Base-by-base conservation (phyloP, 148 eudicot species). In the Arctostaphylos glauca region DNA sequence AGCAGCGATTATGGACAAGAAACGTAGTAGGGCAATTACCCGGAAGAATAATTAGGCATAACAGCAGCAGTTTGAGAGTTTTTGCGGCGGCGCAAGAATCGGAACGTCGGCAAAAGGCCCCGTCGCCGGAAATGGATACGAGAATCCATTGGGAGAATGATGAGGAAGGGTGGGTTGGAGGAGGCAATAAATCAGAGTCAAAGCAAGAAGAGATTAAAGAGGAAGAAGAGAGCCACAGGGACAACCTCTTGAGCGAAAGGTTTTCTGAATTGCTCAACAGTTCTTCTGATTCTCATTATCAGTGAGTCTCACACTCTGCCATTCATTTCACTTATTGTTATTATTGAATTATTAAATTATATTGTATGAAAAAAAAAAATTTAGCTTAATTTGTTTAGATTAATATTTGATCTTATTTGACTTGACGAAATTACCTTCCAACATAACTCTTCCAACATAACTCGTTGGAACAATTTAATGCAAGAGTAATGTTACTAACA, bases 121-220 rank as follows among this genome's bases (percentile, higher is more conserved):
- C 15, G 15, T 3, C 90, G 46, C 91, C 93, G 6, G 97, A 89
- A 3, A 90, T 88, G 12, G 98, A 95, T 67, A 95, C 98, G 41
- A 89, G 97, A 78, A 93, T 95, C 81, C 98, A 95, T 38, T 95
- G 98, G 98, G 92, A 92, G 78, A 93, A 79, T 56, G 97, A 95
- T 16, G 93, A 93, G 62, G 97, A 95, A 70, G 97, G 98, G 0
- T 93, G 97, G 98, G 76, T 95, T 70, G 95, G 95, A 56, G 97
- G 94, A 56, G 82, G 83, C 5, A 81, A n/a, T 52, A 25, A 64
- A 15, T 73, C 55, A 59, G 56, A 18, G 5, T 31, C 21, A 50
- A 54, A 81, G 5, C 78, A 82, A 74, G 86, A 85, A 47, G 85
- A 84, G 60, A 71, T 82, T 74, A 85, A 87, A 82, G 86, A 85